Evolutionary conservation across 106 monocot genomes (phyloP), one percentile per base, ranked within the genome.

Genomic region (Dendrobium chrysotoxum): DNA sequence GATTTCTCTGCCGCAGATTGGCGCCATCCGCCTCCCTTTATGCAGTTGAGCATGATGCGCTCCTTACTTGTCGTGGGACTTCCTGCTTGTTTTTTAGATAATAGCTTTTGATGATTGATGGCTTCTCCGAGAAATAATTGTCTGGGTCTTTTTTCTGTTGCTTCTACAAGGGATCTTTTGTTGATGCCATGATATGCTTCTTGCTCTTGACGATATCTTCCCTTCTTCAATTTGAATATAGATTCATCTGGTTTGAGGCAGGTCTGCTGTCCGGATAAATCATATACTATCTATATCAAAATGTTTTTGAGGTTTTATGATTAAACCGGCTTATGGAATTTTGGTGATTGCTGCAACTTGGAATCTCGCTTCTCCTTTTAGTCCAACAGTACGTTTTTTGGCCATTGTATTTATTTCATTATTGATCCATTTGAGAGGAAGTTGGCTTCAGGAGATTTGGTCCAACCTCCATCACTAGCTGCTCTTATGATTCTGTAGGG

Each of bases 11-110:
- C 35, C 5, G 12, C 40, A 38, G 25, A 40, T 78, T 57, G 53
- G 30, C 4, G 20, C 31, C 11, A 28, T 35, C 21, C 57, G n/a
- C 61, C 30, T 38, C 70, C 38, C 54, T 73, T 46, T 46, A 21
- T 41, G 15, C 9, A 17, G 38, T 72, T 73, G 65, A 79, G 65
- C 66, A 68, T 15, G 67, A 44, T 46, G 45, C 44, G 28, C 38
- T 67, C 11, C 54, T 72, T 80, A 23, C 72, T 71, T 80, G 28
- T 80, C 45, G 40, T 81, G 1, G 10, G 55, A 46, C 26, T 44
- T 41, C 16, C 28, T 65, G 38, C 40, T 5, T 39, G 6, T 6
- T 73, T 38, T 74, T 74, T 35, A 40, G 74, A 40, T 20, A 23
- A 21, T 74, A 40, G 17, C n/a, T 74, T 74, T 74, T 9, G 28